A percentile compares a stretch with the other conserved stretches of the same genome.
Conservation (phyloP, 345 rosid genomes). For the Salix udensis region DNA sequence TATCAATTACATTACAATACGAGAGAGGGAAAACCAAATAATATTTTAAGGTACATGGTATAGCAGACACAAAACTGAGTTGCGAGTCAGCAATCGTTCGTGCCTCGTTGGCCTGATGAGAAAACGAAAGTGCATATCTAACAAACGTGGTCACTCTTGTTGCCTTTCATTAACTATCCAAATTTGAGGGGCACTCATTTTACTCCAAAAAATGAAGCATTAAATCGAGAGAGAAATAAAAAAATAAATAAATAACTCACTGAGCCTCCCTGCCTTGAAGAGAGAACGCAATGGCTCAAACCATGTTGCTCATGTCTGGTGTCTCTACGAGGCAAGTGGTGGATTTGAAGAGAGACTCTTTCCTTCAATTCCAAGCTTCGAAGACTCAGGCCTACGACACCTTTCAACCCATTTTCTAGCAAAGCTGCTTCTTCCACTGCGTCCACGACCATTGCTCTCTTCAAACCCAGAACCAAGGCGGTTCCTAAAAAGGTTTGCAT, state of each 20-base stretch:
- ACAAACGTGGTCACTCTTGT: constrained; percentile 21
- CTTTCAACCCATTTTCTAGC: constrained; percentile 29
- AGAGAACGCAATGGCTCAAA: constrained; percentile 59
- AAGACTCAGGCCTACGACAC: constrained; percentile 39
- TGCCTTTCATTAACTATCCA: constrained; percentile 53
- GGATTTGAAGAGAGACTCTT: constrained; percentile 42
- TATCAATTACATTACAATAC: too few species aligned
- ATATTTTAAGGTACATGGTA: too few species aligned
- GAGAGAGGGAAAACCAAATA: too few species aligned
- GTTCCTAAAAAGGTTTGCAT: constrained; percentile 52
- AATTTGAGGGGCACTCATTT: constrained; percentile 12
- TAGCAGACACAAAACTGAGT: too few species aligned
- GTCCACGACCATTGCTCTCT: constrained; percentile 57
- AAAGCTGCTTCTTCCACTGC: constrained; percentile 23
- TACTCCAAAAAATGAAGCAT: neutral
- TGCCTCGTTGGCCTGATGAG: too few species aligned
- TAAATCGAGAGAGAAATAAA: neutral
- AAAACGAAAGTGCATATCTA: neutral
- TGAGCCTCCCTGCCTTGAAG: neutral
- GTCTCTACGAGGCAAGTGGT: constrained; percentile 46
- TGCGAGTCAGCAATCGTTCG: neutral
- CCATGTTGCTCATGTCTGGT: constrained; percentile 71
- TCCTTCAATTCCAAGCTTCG: constrained; percentile 51
- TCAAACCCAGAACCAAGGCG: constrained; percentile 84
- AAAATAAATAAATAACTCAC: neutral